phyloP scores from a whole-genome alignment of 2,329 filamentous ascomycete species.

The Stachybotrys elegans region DNA sequence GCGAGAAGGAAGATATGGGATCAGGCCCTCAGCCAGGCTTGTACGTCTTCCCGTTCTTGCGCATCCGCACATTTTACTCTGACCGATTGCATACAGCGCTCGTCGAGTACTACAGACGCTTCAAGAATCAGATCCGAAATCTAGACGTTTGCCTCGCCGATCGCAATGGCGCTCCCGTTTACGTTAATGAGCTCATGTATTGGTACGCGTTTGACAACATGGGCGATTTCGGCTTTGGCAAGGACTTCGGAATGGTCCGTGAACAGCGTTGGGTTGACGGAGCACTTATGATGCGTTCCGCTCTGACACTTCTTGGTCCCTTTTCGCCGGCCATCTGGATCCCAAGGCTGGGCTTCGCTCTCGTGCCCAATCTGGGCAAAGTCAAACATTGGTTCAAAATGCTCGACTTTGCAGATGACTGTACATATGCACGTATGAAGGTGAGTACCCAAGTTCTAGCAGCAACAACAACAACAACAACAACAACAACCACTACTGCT shows the following conservation, averaged over 20 bases:
- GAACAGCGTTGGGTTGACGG: neutral
- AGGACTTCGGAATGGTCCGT: neutral
- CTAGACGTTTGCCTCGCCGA: neutral
- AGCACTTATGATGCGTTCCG: neutral
- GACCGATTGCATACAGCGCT: no score
- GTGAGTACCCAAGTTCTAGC: neutral
- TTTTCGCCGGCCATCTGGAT: neutral
- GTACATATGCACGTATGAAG: neutral
- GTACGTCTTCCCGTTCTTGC: no score
- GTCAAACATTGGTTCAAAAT: neutral
- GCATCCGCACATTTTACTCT: no score
- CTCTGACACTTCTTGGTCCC: neutral
- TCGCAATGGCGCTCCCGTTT: neutral
- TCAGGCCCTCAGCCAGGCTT: neutral
- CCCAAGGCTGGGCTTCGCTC: neutral
- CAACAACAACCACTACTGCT: no score
- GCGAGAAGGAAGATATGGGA: neutral
- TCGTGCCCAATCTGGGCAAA: neutral
- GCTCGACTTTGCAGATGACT: neutral
- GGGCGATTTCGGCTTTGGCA: neutral
- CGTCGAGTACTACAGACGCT: neutral
- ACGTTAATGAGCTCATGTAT: neutral
- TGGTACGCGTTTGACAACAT: neutral
- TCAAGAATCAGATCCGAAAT: neutral
- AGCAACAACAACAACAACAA: neutral